These are phyloP conservation scores for Eucalyptus pumila DNA, from an alignment of 345 rosid species.

Conservation along the genomic window DNA sequence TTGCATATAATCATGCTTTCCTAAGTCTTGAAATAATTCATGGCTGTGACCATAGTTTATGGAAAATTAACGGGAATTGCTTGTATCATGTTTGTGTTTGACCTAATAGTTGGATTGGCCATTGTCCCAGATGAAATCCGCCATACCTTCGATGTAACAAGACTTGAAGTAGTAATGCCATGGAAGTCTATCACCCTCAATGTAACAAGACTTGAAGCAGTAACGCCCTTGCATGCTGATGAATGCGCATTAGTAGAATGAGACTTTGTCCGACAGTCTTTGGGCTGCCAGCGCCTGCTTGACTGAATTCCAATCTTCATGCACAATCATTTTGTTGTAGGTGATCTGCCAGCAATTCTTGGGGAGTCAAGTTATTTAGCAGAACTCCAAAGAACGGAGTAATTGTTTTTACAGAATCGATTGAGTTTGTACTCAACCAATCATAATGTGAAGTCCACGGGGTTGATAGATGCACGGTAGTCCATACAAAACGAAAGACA, in stretches of 20 bases:
- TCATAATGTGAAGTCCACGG: not conserved
- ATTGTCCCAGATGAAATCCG: slow-evolving; percentile 39
- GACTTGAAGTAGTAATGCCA: slow-evolving; percentile 27
- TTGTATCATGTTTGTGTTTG: not conserved
- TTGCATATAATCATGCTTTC: not conserved
- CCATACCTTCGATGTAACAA: slow-evolving; percentile 32
- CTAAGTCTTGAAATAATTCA: not conserved
- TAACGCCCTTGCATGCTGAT: slow-evolving; percentile 15
- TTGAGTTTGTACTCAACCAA: not conserved
- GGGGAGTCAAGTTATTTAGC: not conserved
- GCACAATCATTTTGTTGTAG: not conserved
- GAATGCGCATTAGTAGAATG: slow-evolving; percentile 21
- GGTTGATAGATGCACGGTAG: not conserved
- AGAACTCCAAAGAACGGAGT: not conserved
- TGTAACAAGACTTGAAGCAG: slow-evolving; percentile 13
- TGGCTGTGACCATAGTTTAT: not conserved
- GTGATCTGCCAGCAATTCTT: slow-evolving; percentile 14
- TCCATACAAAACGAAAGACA: not conserved
- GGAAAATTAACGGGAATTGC: not conserved
- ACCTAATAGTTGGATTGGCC: slow-evolving; percentile 38
- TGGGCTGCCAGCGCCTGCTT: slow-evolving; percentile 21
- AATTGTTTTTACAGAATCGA: not conserved
- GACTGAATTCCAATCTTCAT: not conserved
- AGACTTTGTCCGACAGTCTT: slow-evolving; percentile 13
- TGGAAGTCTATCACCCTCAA: slow-evolving; percentile 19